These are phyloP conservation scores for Populus hybrid DNA, from an alignment of 441 rosid genomes.

Conservation along the genomic window DNA sequence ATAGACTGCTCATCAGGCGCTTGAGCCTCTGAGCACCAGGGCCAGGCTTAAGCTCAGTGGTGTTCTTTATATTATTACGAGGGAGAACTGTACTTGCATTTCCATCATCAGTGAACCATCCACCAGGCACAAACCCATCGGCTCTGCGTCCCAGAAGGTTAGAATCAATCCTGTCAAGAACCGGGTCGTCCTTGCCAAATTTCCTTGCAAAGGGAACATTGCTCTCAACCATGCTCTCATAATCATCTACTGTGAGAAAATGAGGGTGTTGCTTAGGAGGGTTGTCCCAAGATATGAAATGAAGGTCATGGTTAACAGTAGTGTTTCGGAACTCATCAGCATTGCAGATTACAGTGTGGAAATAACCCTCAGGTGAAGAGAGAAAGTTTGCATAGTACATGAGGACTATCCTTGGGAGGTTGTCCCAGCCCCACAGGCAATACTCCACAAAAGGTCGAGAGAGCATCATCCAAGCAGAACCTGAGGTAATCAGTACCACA, in stretches of 20 bases:
- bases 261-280: slow-evolving; percentile 89
- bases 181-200: slow-evolving; percentile 53
- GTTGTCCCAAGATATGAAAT: slow-evolving; percentile 86
- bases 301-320: slow-evolving; percentile 75
- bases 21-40: slow-evolving; percentile 68
- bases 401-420: slow-evolving; percentile 64
- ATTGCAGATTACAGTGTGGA: slow-evolving; percentile 84
- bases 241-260: slow-evolving; percentile 59
- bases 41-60: slow-evolving; percentile 57
- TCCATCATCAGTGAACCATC: slow-evolving; percentile 49
- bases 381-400: slow-evolving; percentile 86
- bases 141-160: slow-evolving; percentile 51
- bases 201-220: slow-evolving; percentile 77
- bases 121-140: slow-evolving; percentile 57
- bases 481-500: slow-evolving; percentile 32
- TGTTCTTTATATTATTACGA: slow-evolving; percentile 21
- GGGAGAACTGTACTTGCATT: slow-evolving; percentile 24
- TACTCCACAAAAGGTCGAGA: slow-evolving; percentile 73
- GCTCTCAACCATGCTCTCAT: slow-evolving; percentile 60
- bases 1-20: slow-evolving; percentile 43
- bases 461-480: slow-evolving; percentile 91
- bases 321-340: slow-evolving; percentile 62
- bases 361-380: slow-evolving; percentile 83
- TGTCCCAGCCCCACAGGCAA: slow-evolving; percentile 82
- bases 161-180: slow-evolving; percentile 68